Conservation (phyloP, 1,139 yeast species). For the Kodamaea arcana region DNA sequence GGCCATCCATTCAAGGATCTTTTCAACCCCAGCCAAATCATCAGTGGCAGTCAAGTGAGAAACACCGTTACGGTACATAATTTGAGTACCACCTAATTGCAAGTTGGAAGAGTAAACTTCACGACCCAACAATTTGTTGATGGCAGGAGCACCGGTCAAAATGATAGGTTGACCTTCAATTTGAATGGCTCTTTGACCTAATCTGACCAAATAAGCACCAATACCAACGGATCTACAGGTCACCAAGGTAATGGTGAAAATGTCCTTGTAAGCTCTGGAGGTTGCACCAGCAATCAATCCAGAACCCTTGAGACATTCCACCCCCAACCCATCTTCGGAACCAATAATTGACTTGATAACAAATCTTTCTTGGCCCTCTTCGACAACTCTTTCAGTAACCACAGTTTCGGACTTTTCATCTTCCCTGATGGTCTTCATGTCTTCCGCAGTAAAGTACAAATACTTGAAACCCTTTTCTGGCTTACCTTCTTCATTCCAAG, state of each 20-base stretch:
- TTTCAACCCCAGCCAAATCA: slow-evolving; percentile 93
- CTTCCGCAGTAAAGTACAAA: slow-evolving; percentile 74
- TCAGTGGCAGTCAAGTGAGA: slow-evolving; percentile 94
- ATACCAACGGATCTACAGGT: slow-evolving; percentile 99
- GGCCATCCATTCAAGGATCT: slow-evolving; percentile 95
- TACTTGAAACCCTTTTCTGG: slow-evolving; percentile 88
- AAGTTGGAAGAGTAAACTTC: slow-evolving; percentile 95
- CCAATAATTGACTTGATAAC: slow-evolving; percentile 85
- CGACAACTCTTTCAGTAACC: slow-evolving; percentile 75
- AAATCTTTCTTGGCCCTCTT: slow-evolving; percentile 77
- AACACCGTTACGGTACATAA: slow-evolving; percentile 97
- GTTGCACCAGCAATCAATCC: slow-evolving; percentile 99
- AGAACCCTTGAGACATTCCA: slow-evolving; percentile 95
- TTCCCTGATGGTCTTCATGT: slow-evolving; percentile 54
- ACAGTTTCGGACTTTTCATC: slow-evolving; percentile 60
- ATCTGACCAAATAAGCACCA: slow-evolving; percentile 96
- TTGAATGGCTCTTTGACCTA: slow-evolving; percentile 98
- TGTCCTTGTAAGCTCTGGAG: slow-evolving; percentile 94
- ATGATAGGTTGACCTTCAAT: slow-evolving; percentile 98
- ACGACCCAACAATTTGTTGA: slow-evolving; percentile 91
- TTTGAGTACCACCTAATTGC: slow-evolving; percentile 98
- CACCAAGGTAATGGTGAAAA: slow-evolving; percentile 91
- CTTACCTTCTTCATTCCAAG: slow-evolving; percentile 77
- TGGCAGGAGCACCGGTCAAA: slow-evolving; percentile 98
- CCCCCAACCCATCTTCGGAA: slow-evolving; percentile 95